Evolutionary conservation across 345 rosid genomes (phyloP).

Genomic region (Sonneratia alba): DNA sequence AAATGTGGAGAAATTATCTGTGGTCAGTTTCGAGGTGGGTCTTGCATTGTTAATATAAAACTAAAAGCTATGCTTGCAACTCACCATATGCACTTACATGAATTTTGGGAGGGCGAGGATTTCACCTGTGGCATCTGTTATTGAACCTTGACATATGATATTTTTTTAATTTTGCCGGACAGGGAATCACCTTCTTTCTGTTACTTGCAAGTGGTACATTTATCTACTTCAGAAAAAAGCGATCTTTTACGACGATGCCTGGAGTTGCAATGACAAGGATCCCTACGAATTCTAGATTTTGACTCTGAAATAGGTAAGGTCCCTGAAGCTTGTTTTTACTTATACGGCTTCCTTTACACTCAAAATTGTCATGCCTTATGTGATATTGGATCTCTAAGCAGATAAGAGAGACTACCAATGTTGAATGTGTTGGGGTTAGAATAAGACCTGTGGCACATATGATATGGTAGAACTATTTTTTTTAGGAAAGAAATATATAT

Average conservation of each 20-base stretch:
- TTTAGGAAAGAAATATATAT: background rate
- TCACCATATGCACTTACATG: background rate
- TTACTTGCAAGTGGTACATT: constrained; percentile 51
- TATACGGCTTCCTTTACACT: background rate
- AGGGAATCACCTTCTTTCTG: constrained; percentile 49
- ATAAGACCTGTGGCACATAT: background rate
- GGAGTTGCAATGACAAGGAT: constrained; percentile 55
- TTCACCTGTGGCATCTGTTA: background rate
- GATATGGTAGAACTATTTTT: background rate
- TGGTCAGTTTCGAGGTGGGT: constrained; percentile 81
- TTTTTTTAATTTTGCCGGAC: constrained; percentile 13
- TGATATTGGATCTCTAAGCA: background rate
- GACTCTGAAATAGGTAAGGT: constrained; percentile 1
- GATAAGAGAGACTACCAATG: background rate
- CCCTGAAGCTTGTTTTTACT: background rate
- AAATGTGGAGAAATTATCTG: constrained; percentile 65
- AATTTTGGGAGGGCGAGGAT: background rate
- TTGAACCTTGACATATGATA: background rate
- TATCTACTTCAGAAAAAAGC: constrained; percentile 57
- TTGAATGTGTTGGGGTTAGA: background rate
- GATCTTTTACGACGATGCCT: constrained; percentile 25
- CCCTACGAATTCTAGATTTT: constrained; percentile 57
- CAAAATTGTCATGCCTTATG: background rate
- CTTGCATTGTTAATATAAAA: background rate
- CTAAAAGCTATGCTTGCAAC: background rate